Percentiles rank a stretch among this genome's conserved stretches.
Conservation (phyloP, 2,329 filamentous ascomycete genomes). For the Tolypocladium ovalisporum region DNA sequence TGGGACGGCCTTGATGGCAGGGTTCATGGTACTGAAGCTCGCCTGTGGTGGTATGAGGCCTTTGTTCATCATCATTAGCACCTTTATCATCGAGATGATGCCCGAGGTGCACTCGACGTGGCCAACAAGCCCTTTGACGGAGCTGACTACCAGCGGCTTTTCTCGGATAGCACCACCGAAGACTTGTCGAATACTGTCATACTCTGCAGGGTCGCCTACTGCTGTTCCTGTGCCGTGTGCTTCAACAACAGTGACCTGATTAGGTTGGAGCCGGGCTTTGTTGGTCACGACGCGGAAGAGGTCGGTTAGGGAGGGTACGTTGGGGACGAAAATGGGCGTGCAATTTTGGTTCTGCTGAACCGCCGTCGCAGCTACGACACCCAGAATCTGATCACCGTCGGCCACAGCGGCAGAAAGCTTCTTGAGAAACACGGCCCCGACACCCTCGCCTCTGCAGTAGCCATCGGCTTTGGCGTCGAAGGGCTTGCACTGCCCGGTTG, state of each 20-base stretch:
- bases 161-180: constrained; percentile 5
- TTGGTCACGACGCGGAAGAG: constrained; percentile 19
- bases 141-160: constrained; percentile 7
- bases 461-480: constrained; percentile 31
- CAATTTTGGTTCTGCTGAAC: constrained; percentile 30
- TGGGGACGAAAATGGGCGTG: constrained; percentile 32
- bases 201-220: constrained; percentile 40
- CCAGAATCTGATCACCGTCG: constrained; percentile 33
- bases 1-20: constrained; percentile 4
- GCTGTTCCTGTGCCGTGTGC: constrained; percentile 42
- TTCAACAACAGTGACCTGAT: constrained; percentile 20
- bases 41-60: constrained; percentile 19
- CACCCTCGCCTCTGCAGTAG: constrained; percentile 41
- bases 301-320: constrained; percentile 1
- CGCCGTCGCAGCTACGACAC: constrained; percentile 24
- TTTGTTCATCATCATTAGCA: constrained; percentile 28
- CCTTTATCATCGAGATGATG: constrained; percentile 35
- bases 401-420: constrained; percentile 30
- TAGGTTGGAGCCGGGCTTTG: constrained; percentile 2
- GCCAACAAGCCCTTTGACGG: constrained; percentile 15
- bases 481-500: constrained; percentile 19
- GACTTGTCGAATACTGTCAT: constrained; percentile 6
- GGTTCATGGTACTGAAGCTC: constrained; percentile 18
- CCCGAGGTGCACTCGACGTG: constrained; percentile 23
- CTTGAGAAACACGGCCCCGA: constrained; percentile 35